These are phyloP conservation scores for Talaromyces piceae DNA, from an alignment of 2,329 filamentous ascomycete genomes.

Conservation along the genomic window DNA sequence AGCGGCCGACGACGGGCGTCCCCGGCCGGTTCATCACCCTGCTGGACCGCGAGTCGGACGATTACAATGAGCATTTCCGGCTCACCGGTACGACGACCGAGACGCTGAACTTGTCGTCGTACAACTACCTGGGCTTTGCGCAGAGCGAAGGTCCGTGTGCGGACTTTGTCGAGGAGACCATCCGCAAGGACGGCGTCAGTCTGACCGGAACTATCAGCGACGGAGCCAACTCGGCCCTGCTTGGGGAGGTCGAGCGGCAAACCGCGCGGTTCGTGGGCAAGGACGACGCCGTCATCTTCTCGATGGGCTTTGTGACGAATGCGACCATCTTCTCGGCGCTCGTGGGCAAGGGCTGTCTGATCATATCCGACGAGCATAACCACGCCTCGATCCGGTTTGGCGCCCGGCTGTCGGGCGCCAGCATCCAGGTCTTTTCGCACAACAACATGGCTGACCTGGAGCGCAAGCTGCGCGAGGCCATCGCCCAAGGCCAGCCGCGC, in stretches of 20 bases:
- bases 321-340: slow-evolving; percentile 86
- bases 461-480: slow-evolving; percentile 73
- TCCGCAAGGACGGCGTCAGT: slow-evolving; percentile 74
- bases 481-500: slow-evolving; percentile 88
- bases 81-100: slow-evolving; percentile 80
- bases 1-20: slow-evolving; percentile 80
- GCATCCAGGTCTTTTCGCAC: slow-evolving; percentile 91
- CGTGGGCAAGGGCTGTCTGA: slow-evolving; percentile 80
- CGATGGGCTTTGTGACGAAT: slow-evolving; percentile 95
- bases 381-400: slow-evolving; percentile 93
- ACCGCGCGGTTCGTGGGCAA: slow-evolving; percentile 87
- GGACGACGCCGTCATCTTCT: slow-evolving; percentile 86
- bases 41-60: slow-evolving; percentile 76
- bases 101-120: slow-evolving; percentile 94
- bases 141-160: slow-evolving; percentile 93
- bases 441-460: slow-evolving; percentile 86
- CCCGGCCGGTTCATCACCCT: slow-evolving; percentile 86
- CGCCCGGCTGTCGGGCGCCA: slow-evolving; percentile 79
- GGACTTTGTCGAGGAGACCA: slow-evolving; percentile 75
- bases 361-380: slow-evolving; percentile 92
- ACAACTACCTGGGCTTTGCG: slow-evolving; percentile 96
- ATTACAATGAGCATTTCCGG: slow-evolving; percentile 72
- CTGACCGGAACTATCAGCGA: slow-evolving; percentile 72
- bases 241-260: slow-evolving; percentile 76
- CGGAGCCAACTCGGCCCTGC: slow-evolving; percentile 73